phyloP scores from a whole-genome alignment of 2,329 filamentous ascomycete species.

The Cercospora sesami region DNA sequence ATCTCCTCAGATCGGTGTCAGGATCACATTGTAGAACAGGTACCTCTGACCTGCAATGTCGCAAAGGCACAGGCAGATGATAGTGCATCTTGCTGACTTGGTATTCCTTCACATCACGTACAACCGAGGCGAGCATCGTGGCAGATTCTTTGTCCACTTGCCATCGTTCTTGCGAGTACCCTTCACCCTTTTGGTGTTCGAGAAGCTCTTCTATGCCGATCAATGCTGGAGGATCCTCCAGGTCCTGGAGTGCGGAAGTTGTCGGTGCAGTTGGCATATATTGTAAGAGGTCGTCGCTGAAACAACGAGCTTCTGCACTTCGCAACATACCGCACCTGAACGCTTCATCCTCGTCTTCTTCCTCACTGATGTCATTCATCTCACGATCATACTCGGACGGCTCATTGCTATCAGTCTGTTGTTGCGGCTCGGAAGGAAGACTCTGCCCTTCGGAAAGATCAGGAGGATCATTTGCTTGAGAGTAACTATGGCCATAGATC shows the following conservation, averaged over 20 bases:
- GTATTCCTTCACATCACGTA: conserved; percentile 13
- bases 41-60: conserved; percentile 45
- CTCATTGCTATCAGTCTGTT: not conserved
- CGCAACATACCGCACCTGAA: not conserved
- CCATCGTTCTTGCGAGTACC: conserved; percentile 28
- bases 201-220: not conserved
- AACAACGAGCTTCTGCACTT: conserved; percentile 15
- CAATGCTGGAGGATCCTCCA: conserved; percentile 10
- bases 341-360: conserved; percentile 7
- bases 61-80: not conserved
- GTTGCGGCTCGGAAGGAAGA: not conserved
- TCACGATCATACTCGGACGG: not conserved
- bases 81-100: conserved; percentile 12
- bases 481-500: not conserved
- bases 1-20: conserved; percentile 47
- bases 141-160: conserved; percentile 33
- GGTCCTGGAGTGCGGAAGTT: not conserved
- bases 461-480: not conserved
- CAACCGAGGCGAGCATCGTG: conserved; percentile 28
- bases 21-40: conserved; percentile 51
- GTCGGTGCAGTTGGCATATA: not conserved
- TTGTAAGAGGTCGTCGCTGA: conserved; percentile 10
- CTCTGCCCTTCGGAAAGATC: not conserved
- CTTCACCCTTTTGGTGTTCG: not conserved
- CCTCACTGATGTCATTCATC: not conserved